These are phyloP conservation scores for Tylopilus subfusipes DNA, from an alignment of 768 basidiomycete species.

Conservation along the genomic window DNA sequence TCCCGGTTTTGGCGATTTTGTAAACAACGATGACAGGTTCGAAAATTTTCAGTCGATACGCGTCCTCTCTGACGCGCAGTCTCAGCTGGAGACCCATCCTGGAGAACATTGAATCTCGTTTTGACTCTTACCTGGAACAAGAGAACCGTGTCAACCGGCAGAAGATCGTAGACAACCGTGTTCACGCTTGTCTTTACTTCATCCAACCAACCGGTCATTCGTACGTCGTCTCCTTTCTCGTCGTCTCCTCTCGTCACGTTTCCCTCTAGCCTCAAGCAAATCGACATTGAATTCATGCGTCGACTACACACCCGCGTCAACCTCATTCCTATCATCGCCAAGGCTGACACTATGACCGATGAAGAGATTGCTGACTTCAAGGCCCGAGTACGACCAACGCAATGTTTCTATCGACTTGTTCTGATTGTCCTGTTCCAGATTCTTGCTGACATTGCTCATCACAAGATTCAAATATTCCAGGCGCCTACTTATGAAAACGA, in stretches of 20 bases:
- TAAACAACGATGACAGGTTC: conserved; percentile 98
- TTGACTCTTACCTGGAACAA: conserved; percentile 96
- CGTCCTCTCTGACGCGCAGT: conserved; percentile 17
- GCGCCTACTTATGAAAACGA: conserved; percentile 97
- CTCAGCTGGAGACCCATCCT: conserved; percentile 96
- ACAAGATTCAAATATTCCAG: conserved; percentile 97
- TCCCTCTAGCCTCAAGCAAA: conserved; percentile 79
- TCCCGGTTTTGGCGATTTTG: conserved; percentile 98
- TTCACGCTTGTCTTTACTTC: conserved; percentile 98
- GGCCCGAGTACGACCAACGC: conserved; percentile 58
- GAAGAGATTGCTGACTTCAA: conserved; percentile 94
- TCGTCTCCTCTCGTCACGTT: background rate
- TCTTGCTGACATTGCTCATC: conserved; percentile 87
- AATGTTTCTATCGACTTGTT: background rate
- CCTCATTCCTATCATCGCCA: conserved; percentile 97
- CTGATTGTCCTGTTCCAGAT: conserved; percentile 48
- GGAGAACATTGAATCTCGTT: conserved; percentile 96
- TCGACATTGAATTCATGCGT: conserved; percentile 99
- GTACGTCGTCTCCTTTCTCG: conserved; percentile 43
- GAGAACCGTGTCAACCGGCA: conserved; percentile 96
- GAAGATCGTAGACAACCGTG: conserved; percentile 94
- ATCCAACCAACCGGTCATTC: conserved; percentile 98
- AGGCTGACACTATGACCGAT: conserved; percentile 96
- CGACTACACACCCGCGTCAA: conserved; percentile 97
- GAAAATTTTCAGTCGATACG: conserved; percentile 19